Evolutionary conservation across 805 yeast species (phyloP), one percentile per base, ranked within the genome.

Genomic region (Debaryomyces tyrocola): DNA sequence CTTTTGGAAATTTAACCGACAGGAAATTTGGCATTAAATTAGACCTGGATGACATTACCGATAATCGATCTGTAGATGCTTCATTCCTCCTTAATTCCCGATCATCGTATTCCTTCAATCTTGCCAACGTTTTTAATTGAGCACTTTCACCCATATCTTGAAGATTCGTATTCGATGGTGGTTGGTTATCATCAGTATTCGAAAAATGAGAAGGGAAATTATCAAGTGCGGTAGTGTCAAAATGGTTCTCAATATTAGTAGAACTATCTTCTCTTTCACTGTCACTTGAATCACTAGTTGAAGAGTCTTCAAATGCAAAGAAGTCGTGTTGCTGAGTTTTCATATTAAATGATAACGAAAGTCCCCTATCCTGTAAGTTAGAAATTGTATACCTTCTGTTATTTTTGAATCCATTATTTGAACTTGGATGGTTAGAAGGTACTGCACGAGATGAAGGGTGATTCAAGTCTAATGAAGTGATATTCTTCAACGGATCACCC

Each of bases 311-410:
- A 43, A 64, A 59, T 14, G 55, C 52, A 48, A 62, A 63, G 38
- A 64, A 63, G 34, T 64, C 64, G 0, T 68, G 66, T 33, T 63
- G 65, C 45, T 65, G 71, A 2, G 92, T 80, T 47, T 84, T 84
- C 84, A 91, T 87, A 42, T 85, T 83, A 48, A 88, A 77, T 1
- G 94, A 83, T 4, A 90, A 79, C 1, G 75, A 62, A 46, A 71
- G 56, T 0, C 97, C 97, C 54, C 85, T 70, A 49, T 80, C 82
- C 58, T 87, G 94, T 43, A 90, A 63, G 43, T 83, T 81, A 8
- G 92, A 80, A 17, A 88, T 63, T 0, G 83, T 76, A 45, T 70
- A 75, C 38, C 81, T 61, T 46, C 80, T 59, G 43, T 70, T 73
- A 6, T 57, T 49, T 33, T 62, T 53, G 29, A 60, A 49, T 27